phyloP scores from a whole-genome alignment of 73 alveolate genomes.

The Paramecium biaurelia region DNA sequence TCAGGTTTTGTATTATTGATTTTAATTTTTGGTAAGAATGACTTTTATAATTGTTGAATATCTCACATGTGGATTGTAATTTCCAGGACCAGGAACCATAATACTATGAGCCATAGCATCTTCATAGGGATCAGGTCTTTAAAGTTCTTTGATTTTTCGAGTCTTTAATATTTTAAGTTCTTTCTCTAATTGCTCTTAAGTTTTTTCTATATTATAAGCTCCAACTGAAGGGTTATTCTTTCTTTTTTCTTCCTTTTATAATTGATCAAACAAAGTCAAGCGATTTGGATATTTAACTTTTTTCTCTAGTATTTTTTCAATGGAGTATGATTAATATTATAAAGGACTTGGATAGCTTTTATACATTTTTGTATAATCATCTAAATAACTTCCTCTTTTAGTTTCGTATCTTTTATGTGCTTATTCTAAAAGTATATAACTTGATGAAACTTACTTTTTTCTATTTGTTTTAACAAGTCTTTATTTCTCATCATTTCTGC shows the following conservation, averaged over 20 bases:
- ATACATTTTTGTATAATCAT: background rate
- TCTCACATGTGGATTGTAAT: conserved; percentile 31
- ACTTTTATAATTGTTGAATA: background rate
- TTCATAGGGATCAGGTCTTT: background rate
- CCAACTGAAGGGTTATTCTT: background rate
- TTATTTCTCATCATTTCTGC: conserved; percentile 8
- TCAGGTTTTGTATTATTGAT: background rate
- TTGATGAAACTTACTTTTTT: background rate
- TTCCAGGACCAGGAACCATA: conserved; percentile 39
- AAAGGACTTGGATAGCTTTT: background rate
- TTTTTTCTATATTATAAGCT: background rate
- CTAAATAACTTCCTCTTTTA: conserved; percentile 31
- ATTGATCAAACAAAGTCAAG: background rate
- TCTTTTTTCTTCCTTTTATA: background rate
- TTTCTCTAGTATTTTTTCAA: background rate
- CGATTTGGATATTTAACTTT: background rate
- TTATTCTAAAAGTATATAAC: background rate
- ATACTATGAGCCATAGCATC: background rate
- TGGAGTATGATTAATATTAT: background rate
- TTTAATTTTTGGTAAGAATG: background rate
- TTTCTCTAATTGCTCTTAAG: background rate
- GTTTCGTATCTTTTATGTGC: conserved; percentile 48
- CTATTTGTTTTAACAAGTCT: background rate
- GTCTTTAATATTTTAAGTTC: background rate
- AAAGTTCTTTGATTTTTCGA: background rate